Base-by-base conservation (phyloP, 148 eudicot genomes). In the Cornus kousa region DNA sequence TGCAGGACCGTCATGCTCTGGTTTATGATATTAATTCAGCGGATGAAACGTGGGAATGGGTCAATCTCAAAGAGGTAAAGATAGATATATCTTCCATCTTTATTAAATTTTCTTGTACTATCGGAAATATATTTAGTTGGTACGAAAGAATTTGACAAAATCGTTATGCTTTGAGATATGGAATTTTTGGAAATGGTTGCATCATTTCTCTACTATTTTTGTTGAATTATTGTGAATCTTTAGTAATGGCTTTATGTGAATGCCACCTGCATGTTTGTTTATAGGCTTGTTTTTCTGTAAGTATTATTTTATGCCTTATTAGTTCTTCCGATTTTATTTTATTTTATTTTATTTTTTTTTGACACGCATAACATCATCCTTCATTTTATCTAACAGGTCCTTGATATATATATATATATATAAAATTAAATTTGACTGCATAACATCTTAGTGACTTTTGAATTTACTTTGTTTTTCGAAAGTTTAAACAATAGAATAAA, bases 11-110 rank as follows among this genome's bases (percentile, higher is more conserved):
- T 46, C 93, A 90, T 84, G 88, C 88, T 71, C 81, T 90, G 67
- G 89, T 87, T 22, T 90, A 88, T 82, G 93, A 88, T 72, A 84
- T 79, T 50, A 69, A 77, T 74, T 87, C 90, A 20, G 78, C 85
- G 69, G 80, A 82, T 68, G 93, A 87, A 85, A 82, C 91, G 70
- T 88, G 90, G 87, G 91, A 90, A 76, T 90, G 93, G 93, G 87
- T 90, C 64, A 81, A 90, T 87, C 90, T 90, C 68, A 88, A 88
- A 80, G 88, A 90, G 86, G 93, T 90, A 80, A 60, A 68, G 68
- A n/a, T 62, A 7, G 19, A 62, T 24, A 24, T 17, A 17, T 62
- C 59, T 53, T 53, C 19, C 59, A 11, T 16, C 17, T 53, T 53
- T 12, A 16, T 7, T 53, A 53, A 14, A 11, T 53, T 53, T 53